Evolutionary conservation across 495 filamentous ascomycete genomes (phyloP).

Genomic region (Aspergillus ellipticus): DNA sequence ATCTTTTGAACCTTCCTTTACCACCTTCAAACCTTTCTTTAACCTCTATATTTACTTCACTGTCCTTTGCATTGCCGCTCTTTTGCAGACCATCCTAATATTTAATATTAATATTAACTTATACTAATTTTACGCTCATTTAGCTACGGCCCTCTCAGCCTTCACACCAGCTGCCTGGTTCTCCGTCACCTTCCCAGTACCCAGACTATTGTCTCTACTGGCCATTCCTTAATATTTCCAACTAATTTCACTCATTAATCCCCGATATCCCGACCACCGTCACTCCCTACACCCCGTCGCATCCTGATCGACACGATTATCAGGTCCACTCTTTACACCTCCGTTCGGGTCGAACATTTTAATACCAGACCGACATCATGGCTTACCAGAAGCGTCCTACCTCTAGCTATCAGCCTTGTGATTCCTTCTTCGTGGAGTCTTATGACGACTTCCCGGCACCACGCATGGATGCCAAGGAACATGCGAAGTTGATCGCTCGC

Average conservation of each 20-base stretch:
- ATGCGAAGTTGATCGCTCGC: constrained; percentile 67
- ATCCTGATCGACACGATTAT: constrained; percentile 33
- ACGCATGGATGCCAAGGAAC: constrained; percentile 54
- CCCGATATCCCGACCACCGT: constrained; percentile 49
- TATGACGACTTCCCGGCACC: constrained; percentile 55
- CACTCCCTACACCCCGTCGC: constrained; percentile 54
- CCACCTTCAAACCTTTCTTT: constrained; percentile 12
- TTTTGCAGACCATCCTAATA: constrained; percentile 6
- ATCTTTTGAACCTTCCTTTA: constrained; percentile 25
- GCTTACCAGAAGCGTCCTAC: constrained; percentile 55
- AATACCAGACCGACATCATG: constrained; percentile 56
- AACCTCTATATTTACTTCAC: constrained; percentile 4
- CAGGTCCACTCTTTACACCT: constrained; percentile 34
- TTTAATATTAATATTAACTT: constrained; percentile 23
- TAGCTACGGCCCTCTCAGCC: constrained; percentile 40
- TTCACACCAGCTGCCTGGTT: constrained; percentile 40
- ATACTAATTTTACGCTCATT: constrained; percentile 40
- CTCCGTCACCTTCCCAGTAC: constrained; percentile 31
- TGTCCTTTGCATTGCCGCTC: constrained; percentile 12
- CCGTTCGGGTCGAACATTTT: constrained; percentile 18
- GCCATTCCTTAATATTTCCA: constrained; percentile 46
- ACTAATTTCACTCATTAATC: constrained; percentile 59
- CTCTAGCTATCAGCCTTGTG: constrained; percentile 58
- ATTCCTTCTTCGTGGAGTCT: constrained; percentile 85
- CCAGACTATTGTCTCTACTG: constrained; percentile 40